Conservation (phyloP, 225 moss, liverwort and hornwort genomes). For the Polytrichum commune region DNA sequence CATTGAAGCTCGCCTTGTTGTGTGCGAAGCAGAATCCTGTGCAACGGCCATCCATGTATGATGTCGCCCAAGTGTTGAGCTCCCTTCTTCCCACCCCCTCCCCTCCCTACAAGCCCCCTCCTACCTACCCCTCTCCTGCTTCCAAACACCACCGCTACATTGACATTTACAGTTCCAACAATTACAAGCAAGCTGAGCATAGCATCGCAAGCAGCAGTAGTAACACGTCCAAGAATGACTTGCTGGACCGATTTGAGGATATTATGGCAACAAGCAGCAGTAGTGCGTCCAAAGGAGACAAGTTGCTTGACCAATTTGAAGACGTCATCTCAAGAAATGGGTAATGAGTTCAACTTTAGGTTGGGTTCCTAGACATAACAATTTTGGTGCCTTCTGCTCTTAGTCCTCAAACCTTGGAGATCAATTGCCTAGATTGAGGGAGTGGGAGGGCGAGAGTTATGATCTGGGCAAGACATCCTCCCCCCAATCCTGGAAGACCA, state of each 20-base stretch:
- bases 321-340: slow-evolving; percentile 67
- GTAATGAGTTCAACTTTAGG: slow-evolving; percentile 2
- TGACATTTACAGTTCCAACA: slow-evolving; percentile 75
- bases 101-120: slow-evolving; percentile 26
- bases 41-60: slow-evolving; percentile 76
- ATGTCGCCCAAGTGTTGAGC: slow-evolving; percentile 78
- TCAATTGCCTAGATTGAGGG: no score
- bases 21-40: slow-evolving; percentile 74
- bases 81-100: slow-evolving; percentile 54
- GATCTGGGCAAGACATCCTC: no score
- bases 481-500: no score
- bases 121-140: slow-evolving; percentile 43
- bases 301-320: slow-evolving; percentile 40
- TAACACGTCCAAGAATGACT: slow-evolving; percentile 61
- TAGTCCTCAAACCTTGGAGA: no score
- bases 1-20: slow-evolving; percentile 72
- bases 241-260: slow-evolving; percentile 78
- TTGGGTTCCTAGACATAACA: no score
- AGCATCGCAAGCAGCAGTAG: slow-evolving; percentile 44
- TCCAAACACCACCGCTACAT: slow-evolving; percentile 64
- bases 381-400: no score
- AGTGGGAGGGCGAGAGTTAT: no score
- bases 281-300: no score
- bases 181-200: slow-evolving; percentile 69
- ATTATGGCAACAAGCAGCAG: slow-evolving; percentile 54